These are phyloP conservation scores for Hypoxylon crocopeplum DNA, from an alignment of 495 filamentous ascomycete species.

Conservation along the genomic window DNA sequence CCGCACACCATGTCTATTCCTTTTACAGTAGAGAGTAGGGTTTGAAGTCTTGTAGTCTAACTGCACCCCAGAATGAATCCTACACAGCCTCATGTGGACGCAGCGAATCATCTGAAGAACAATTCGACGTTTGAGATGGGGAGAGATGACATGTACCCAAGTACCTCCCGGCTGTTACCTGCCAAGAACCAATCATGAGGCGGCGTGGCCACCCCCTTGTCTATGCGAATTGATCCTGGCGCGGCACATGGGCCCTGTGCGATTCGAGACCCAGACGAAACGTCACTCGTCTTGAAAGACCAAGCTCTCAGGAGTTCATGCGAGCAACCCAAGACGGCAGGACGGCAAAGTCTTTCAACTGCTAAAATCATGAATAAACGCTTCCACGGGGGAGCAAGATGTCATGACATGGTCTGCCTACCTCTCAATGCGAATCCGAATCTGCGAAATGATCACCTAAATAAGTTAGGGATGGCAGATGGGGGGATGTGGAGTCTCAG, in stretches of 20 bases:
- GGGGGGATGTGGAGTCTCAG: neutral
- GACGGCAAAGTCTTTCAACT: slow-evolving; percentile 4
- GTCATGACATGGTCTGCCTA: slow-evolving; percentile 11
- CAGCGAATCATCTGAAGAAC: slow-evolving; percentile 14
- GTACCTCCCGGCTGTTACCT: neutral
- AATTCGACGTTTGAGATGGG: slow-evolving; percentile 14
- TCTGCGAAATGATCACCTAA: slow-evolving; percentile 7
- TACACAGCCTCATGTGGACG: neutral
- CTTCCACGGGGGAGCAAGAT: neutral
- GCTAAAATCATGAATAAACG: neutral
- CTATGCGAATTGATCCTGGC: slow-evolving; percentile 4
- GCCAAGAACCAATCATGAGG: slow-evolving; percentile 19
- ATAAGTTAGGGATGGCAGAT: neutral
- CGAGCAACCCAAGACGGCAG: slow-evolving; percentile 9
- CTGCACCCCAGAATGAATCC: slow-evolving; percentile 12
- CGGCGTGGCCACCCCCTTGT: neutral
- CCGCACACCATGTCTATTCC: neutral
- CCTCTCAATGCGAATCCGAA: neutral
- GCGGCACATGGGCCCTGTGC: slow-evolving; percentile 13
- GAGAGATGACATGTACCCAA: slow-evolving; percentile 19
- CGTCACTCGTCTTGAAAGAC: slow-evolving; percentile 26
- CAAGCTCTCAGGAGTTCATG: slow-evolving; percentile 19
- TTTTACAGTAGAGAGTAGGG: neutral
- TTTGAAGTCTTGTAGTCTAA: neutral
- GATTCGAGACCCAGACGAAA: slow-evolving; percentile 36